These are phyloP conservation scores for Myxozyma mucilagina DNA, from an alignment of 805 yeast species.

Conservation along the genomic window DNA sequence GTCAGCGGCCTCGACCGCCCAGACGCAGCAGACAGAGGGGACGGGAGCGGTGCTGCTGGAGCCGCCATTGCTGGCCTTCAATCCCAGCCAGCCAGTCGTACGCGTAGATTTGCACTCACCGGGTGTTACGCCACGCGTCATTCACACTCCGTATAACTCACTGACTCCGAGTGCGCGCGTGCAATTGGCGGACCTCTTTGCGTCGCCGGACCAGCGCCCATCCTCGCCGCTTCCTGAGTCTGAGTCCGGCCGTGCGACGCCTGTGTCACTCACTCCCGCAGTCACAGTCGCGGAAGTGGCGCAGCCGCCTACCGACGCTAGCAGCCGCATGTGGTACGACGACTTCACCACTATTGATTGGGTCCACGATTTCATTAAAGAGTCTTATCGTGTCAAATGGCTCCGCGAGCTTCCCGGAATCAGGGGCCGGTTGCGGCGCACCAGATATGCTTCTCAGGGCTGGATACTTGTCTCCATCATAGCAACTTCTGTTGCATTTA, in stretches of 20 bases:
- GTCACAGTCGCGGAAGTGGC: background rate
- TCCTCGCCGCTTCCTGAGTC: background rate
- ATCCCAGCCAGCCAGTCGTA: conserved; percentile 13
- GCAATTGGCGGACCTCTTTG: background rate
- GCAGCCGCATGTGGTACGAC: conserved; percentile 44
- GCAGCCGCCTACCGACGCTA: conserved; percentile 4
- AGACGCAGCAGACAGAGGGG: background rate
- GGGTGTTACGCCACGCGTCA: conserved; percentile 23
- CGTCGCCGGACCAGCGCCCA: background rate
- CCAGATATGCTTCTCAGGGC: conserved; percentile 47
- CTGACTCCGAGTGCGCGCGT: conserved; percentile 1
- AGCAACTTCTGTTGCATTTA: conserved; percentile 49
- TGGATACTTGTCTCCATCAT: conserved; percentile 54
- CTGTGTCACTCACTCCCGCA: background rate
- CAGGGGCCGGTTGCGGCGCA: conserved; percentile 38
- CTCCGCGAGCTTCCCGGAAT: conserved; percentile 43
- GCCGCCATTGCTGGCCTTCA: background rate
- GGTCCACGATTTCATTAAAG: conserved; percentile 52
- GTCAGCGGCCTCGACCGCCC: background rate
- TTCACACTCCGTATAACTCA: background rate
- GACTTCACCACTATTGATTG: conserved; percentile 65
- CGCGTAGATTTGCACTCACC: conserved; percentile 33
- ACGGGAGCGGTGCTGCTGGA: background rate
- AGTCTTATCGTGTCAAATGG: conserved; percentile 46
- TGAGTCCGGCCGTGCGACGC: background rate